Percentiles rank a stretch among this genome's conserved stretches.
Conservation (phyloP, 1,139 yeast genomes). For the Protomyces lactucae-debilis region DNA sequence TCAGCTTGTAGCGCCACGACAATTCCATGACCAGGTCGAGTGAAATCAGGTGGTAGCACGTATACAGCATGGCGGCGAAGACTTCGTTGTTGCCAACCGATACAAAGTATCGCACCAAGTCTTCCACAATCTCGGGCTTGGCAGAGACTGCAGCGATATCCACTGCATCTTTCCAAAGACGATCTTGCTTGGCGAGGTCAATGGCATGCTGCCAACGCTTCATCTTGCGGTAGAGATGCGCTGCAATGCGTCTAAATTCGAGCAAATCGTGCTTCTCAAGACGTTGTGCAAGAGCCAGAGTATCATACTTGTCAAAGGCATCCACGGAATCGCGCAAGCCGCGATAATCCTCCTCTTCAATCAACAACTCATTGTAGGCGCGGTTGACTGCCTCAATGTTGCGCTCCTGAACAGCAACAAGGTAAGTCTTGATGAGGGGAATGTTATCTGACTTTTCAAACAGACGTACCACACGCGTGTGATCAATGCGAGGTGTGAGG, state of each 20-base stretch:
- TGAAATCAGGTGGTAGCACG: constrained; percentile 74
- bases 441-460: constrained; percentile 92
- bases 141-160: constrained; percentile 84
- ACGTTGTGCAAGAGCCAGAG: constrained; percentile 85
- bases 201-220: constrained; percentile 90
- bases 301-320: constrained; percentile 84
- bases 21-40: constrained; percentile 83
- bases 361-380: constrained; percentile 90
- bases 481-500: constrained; percentile 84
- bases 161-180: constrained; percentile 90
- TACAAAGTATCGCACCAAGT: constrained; percentile 81
- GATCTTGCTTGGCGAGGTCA: constrained; percentile 81
- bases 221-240: constrained; percentile 85
- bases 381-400: constrained; percentile 87
- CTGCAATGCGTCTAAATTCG: constrained; percentile 94
- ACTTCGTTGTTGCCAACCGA: constrained; percentile 97
- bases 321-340: constrained; percentile 83
- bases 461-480: constrained; percentile 90
- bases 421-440: constrained; percentile 91
- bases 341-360: constrained; percentile 94
- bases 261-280: constrained; percentile 85
- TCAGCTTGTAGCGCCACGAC: constrained; percentile 83
- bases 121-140: constrained; percentile 79
- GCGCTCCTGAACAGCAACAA: constrained; percentile 83
- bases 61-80: constrained; percentile 80